Percentiles rank a stretch among this genome's conserved stretches.
Conservation (phyloP, 129 eudicot genomes). For the Lactuca saligna region DNA sequence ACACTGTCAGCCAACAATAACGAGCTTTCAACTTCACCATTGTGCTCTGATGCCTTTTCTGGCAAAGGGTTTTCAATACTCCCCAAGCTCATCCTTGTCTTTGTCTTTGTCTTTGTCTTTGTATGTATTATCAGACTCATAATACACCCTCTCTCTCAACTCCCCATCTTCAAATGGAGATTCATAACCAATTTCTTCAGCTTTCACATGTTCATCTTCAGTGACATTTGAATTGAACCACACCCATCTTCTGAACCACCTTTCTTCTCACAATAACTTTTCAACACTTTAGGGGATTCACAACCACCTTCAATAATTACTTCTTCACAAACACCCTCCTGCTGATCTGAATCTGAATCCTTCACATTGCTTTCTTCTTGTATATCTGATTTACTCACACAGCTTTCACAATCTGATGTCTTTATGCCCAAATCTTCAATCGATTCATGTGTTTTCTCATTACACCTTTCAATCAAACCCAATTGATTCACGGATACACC, state of each 20-base stretch:
- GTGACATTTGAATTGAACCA: conserved; percentile 43
- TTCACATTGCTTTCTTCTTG: conserved; percentile 14
- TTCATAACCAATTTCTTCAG: conserved; percentile 63
- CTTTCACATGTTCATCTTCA: conserved; percentile 35
- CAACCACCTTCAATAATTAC: conserved; percentile 18
- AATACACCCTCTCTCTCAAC: conserved; percentile 61
- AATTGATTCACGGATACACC: neutral
- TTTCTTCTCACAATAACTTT: conserved; percentile 16
- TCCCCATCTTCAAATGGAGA: conserved; percentile 90
- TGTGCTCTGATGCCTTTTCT: conserved; percentile 39
- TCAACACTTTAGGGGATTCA: conserved; percentile 13
- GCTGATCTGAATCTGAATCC: conserved; percentile 9
- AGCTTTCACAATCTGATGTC: conserved; percentile 37
- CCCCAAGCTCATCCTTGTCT: conserved; percentile 42
- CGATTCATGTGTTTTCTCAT: conserved; percentile 5
- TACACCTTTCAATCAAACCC: neutral
- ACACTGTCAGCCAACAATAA: conserved; percentile 28
- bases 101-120: conserved; percentile 26
- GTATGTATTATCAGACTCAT: conserved; percentile 45
- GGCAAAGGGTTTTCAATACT: conserved; percentile 40
- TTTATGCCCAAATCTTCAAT: conserved; percentile 15
- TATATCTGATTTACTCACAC: conserved; percentile 30
- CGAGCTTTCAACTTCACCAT: conserved; percentile 19
- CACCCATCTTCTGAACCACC: conserved; percentile 24
- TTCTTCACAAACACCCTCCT: conserved; percentile 29